These are phyloP conservation scores for Ophiostoma pallidulum DNA, from an alignment of 2,329 filamentous ascomycete species.

Conservation along the genomic window DNA sequence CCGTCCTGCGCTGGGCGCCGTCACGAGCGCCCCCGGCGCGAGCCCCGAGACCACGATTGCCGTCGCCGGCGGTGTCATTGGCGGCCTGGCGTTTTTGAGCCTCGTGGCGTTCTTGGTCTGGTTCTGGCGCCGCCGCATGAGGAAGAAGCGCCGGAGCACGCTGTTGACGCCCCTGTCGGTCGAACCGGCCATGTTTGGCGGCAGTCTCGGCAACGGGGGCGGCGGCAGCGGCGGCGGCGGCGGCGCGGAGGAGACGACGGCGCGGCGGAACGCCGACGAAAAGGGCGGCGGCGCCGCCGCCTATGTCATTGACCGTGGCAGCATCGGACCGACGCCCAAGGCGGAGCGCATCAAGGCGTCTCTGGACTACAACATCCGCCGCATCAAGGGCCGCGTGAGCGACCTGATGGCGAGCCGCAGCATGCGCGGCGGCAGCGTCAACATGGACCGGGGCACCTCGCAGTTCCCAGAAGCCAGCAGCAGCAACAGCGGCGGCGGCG, in stretches of 20 bases:
- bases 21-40: slow-evolving; percentile 17
- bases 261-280: slow-evolving; percentile 16
- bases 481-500: not conserved
- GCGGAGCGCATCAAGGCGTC: slow-evolving; percentile 32
- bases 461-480: slow-evolving; percentile 34
- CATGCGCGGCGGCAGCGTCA: slow-evolving; percentile 19
- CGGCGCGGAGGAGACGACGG: slow-evolving; percentile 12
- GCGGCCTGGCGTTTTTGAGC: slow-evolving; percentile 36
- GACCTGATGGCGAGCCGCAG: slow-evolving; percentile 19
- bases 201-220: slow-evolving; percentile 9
- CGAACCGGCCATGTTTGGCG: slow-evolving; percentile 18
- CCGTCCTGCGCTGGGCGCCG: slow-evolving; percentile 16
- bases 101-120: slow-evolving; percentile 41
- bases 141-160: slow-evolving; percentile 36
- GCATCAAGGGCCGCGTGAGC: slow-evolving; percentile 27
- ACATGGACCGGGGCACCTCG: slow-evolving; percentile 44
- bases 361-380: slow-evolving; percentile 28
- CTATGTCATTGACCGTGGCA: slow-evolving; percentile 37
- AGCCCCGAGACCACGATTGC: slow-evolving; percentile 29
- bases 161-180: slow-evolving; percentile 39
- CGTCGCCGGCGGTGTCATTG: slow-evolving; percentile 43
- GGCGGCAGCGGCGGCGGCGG: slow-evolving; percentile 10
- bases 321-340: slow-evolving; percentile 40
- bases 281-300: too few relatives aligned
- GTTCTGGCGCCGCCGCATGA: slow-evolving; percentile 37